Base-by-base conservation (phyloP, 2,329 filamentous ascomycete species). In the Beauveria brongniartii region DNA sequence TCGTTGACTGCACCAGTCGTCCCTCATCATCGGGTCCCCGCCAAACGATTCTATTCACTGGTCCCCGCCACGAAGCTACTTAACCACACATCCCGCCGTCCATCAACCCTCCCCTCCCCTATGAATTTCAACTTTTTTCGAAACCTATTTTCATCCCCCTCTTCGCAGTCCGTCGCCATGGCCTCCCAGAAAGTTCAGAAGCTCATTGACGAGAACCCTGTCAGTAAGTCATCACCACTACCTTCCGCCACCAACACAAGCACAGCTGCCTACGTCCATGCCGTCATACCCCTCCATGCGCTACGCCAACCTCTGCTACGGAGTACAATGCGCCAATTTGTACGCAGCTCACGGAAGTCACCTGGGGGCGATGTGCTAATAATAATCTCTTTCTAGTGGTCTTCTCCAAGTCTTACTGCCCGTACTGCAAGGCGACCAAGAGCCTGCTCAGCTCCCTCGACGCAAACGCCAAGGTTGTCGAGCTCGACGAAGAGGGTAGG, bases 381-480 rank as follows among this genome's bases (percentile, higher is more conserved):
- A 14, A 9, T 5, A 9, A 1, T 16, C 30, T 20, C 12, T 12
- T 30, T 26, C 6, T 55, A 90, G 90, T 94, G 69, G 90, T 99
- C 73, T 99, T 99, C 83, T 92, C 89, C 77, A 99, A 99, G 81
- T 91, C 88, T 18, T 96, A 91, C 80, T 99, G 94, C 84, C 92
- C 92, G 14, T 95, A 96, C 84, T 97, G 93, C 83, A 82, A 78
- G 62, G 81, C 86, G 63, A 86, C 88, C 68, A 97, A 97, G 86
- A 71, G 80, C 61, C 81, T 91, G 55, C 80, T 99, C 68, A 83
- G 81, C 70, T 79, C 85, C 62, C 68, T 86, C 62, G 85, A 86
- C 66, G 90, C 90, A 64, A 89, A 92, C 68, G 92, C 84, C 75
- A 85, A 83, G 70, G 73, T 83, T 61, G 79, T 94, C 62, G 94